A percentile compares a stretch with the other conserved stretches of the same genome.
phyloP scores from a whole-genome alignment of 306 rosid genomes.

The Ormosia emarginata region DNA sequence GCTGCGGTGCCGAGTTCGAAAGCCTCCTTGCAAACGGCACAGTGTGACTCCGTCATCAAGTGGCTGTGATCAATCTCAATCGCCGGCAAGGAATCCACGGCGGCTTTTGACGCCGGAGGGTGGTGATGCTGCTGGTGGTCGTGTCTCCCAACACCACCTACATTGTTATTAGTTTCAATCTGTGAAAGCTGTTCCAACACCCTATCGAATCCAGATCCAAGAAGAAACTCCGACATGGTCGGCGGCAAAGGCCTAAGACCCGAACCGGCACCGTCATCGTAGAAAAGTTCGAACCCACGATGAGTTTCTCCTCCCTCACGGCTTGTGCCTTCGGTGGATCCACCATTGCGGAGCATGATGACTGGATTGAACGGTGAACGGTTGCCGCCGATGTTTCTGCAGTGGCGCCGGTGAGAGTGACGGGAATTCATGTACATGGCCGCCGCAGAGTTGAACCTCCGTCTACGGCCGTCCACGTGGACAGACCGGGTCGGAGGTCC shows the following conservation, averaged over 20 bases:
- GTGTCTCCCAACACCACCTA: constrained; percentile 22
- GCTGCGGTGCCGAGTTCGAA: constrained; percentile 36
- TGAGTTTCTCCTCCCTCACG: constrained; percentile 23
- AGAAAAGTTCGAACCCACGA: constrained; percentile 51
- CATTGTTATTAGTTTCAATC: constrained; percentile 37
- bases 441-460: constrained; percentile 37
- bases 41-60: constrained; percentile 42
- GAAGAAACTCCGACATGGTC: constrained; percentile 59
- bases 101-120: constrained; percentile 54
- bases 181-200: constrained; percentile 55
- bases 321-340: constrained; percentile 18
- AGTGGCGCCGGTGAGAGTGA: constrained; percentile 12
- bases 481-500: background rate
- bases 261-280: constrained; percentile 51
- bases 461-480: constrained; percentile 20
- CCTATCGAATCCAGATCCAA: constrained; percentile 68
- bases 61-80: constrained; percentile 37
- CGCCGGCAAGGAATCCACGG: constrained; percentile 53
- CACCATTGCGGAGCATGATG: constrained; percentile 49
- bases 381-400: background rate
- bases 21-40: constrained; percentile 70
- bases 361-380: constrained; percentile 52
- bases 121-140: background rate
- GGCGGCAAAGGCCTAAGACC: constrained; percentile 62
- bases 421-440: constrained; percentile 55